phyloP scores from a whole-genome alignment of 352 stramenopile genomes.

The Phytopythium aichiense region DNA sequence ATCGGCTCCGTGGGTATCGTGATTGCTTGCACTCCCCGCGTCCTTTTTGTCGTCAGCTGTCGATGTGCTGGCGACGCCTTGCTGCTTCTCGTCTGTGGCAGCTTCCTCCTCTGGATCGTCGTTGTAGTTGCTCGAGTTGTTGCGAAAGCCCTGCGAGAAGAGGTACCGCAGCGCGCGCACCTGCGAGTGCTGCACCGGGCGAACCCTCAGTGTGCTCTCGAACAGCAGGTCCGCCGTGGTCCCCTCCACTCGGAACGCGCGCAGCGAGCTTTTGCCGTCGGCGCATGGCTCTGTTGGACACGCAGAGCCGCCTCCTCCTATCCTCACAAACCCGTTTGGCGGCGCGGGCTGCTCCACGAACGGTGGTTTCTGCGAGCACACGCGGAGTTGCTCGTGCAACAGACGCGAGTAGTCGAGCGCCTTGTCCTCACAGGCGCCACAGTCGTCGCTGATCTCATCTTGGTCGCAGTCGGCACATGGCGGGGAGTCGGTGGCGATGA shows the following conservation, averaged over 20 bases:
- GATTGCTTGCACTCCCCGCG: slow-evolving; percentile 7
- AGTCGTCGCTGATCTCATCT: slow-evolving; percentile 16
- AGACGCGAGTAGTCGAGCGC: slow-evolving; percentile 39
- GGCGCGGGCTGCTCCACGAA: slow-evolving; percentile 32
- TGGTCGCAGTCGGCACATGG: slow-evolving; percentile 10
- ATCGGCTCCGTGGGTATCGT: neutral
- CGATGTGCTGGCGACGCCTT: neutral
- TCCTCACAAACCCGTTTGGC: neutral
- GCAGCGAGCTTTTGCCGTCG: slow-evolving; percentile 22
- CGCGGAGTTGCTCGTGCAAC: slow-evolving; percentile 58
- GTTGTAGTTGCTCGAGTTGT: slow-evolving; percentile 25
- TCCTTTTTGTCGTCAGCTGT: slow-evolving; percentile 6
- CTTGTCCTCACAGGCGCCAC: slow-evolving; percentile 8
- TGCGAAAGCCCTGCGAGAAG: slow-evolving; percentile 54
- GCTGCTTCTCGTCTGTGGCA: neutral
- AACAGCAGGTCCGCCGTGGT: slow-evolving; percentile 60
- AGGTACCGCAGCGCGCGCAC: slow-evolving; percentile 60
- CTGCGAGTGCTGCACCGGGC: slow-evolving; percentile 50
- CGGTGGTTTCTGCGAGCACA: slow-evolving; percentile 53
- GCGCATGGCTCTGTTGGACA: neutral
- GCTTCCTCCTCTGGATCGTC: neutral
- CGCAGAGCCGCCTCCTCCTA: neutral
- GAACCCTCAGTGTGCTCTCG: slow-evolving; percentile 68
- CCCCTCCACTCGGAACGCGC: slow-evolving; percentile 62
- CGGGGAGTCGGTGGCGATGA: neutral